Evolutionary conservation across 2,329 filamentous ascomycete species (phyloP).

Genomic region (Furcasterigmium sp.): DNA sequence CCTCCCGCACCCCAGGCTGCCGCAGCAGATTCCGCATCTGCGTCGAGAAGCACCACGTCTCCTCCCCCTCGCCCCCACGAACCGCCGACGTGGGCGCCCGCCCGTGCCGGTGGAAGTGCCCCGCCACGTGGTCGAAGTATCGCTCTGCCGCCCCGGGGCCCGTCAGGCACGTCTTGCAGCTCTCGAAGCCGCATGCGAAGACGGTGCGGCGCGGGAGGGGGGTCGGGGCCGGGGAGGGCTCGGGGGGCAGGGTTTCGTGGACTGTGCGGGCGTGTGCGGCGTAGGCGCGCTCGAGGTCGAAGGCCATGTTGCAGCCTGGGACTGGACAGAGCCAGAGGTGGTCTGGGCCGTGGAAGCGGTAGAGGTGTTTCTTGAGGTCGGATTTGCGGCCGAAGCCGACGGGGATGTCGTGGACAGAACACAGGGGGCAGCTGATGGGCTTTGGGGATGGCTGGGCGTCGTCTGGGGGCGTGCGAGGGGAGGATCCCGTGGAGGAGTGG

Average conservation of each 20-base stretch:
- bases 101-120: slow-evolving; percentile 29
- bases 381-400: slow-evolving; percentile 41
- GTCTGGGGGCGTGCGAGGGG: background rate
- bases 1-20: slow-evolving; percentile 34
- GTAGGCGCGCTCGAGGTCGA: slow-evolving; percentile 39
- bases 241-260: slow-evolving; percentile 34
- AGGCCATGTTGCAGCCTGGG: slow-evolving; percentile 32
- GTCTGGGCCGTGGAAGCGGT: slow-evolving; percentile 39
- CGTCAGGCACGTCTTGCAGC: slow-evolving; percentile 38
- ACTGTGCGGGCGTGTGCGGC: slow-evolving; percentile 37
- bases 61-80: background rate
- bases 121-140: slow-evolving; percentile 41
- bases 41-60: slow-evolving; percentile 34
- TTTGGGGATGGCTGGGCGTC: slow-evolving; percentile 6
- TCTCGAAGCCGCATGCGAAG: slow-evolving; percentile 36
- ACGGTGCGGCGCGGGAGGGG: slow-evolving; percentile 38
- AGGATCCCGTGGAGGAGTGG: background rate
- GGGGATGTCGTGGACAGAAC: slow-evolving; percentile 37
- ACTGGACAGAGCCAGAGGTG: slow-evolving; percentile 37
- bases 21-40: slow-evolving; percentile 39
- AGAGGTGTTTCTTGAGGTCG: slow-evolving; percentile 44
- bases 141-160: slow-evolving; percentile 33
- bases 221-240: slow-evolving; percentile 30
- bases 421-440: slow-evolving; percentile 34
- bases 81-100: slow-evolving; percentile 11